Evolutionary conservation across 768 basidiomycete species (phyloP), one percentile per base, ranked within the genome.

Genomic region (Thelephora aurantiotincta): DNA sequence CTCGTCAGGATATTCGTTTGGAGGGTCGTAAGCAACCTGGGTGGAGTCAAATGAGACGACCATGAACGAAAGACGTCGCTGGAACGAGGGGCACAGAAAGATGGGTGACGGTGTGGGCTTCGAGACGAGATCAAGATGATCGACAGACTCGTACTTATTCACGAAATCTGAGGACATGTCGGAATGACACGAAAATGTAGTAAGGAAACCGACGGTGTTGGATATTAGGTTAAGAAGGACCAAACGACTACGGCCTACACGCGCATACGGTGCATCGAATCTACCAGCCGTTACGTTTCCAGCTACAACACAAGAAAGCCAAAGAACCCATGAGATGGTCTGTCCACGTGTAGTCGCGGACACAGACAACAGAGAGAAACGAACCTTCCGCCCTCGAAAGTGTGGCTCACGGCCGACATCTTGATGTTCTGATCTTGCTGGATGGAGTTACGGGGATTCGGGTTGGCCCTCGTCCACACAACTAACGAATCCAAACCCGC

Each of bases 401-500:
- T 80, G 60, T 82, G 78, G 67, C 80, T 78, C 35, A 85, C 74
- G 38, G 72, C 61, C 59, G 78, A 56, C 50, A 90, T 38, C 66
- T 90, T 90, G 46, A 74, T 84, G 53, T 75, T 75, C 64, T 91
- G 78, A 57, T 81, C 71, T 35, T 72, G 78, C 60, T 84, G 72
- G 60, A 91, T 73, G 48, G 75, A 72, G 65, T 87, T 86, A 85
- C 86, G 92, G n/a, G 90, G 90, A 18, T 79, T 80, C 33, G 88
- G 88, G 71, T 93, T 92, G 61, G 58, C 61, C 62, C 67, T 74
- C 55, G 77, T 72, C 78, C 78, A 80, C 49, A 78, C 61, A 48
- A 78, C 75, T 77, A 48, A 3, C 48, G 2, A n/a, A 33, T 36
- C 18, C 38, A 30, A 30, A 30, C 26, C 4, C 26, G 26, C 26